Evolutionary conservation across 352 stramenopile genomes (phyloP).

Genomic region (Chrysophaeum taylorii): DNA sequence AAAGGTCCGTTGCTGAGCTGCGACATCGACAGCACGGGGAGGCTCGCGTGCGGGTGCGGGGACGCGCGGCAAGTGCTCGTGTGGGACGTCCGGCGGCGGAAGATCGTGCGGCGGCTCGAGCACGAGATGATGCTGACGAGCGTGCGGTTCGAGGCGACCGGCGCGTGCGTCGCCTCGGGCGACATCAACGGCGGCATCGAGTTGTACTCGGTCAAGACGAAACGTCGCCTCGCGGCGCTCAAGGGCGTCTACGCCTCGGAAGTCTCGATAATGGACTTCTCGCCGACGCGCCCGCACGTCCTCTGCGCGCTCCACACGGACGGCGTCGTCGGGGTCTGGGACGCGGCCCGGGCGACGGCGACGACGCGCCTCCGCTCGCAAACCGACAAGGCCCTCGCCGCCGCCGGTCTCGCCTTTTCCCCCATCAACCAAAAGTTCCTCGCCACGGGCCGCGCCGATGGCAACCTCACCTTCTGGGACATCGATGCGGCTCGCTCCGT

Average conservation of each 20-base stretch:
- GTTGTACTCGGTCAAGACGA: neutral
- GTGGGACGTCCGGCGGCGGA: neutral
- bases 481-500: neutral
- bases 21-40: neutral
- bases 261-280: neutral
- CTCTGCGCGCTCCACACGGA: neutral
- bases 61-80: neutral
- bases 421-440: conserved; percentile 7
- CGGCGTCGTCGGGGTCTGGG: neutral
- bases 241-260: neutral
- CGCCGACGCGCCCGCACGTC: neutral
- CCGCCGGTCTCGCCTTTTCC: neutral
- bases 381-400: neutral
- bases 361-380: neutral
- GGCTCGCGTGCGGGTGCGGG: neutral
- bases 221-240: neutral
- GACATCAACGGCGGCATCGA: neutral
- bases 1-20: neutral
- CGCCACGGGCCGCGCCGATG: neutral
- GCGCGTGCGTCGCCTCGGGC: neutral
- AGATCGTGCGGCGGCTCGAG: neutral
- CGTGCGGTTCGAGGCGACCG: neutral
- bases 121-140: neutral
- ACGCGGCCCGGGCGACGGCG: neutral
- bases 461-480: conserved; percentile 7